Conservation (phyloP, 495 filamentous ascomycete species). For the Podospora comata region DNA sequence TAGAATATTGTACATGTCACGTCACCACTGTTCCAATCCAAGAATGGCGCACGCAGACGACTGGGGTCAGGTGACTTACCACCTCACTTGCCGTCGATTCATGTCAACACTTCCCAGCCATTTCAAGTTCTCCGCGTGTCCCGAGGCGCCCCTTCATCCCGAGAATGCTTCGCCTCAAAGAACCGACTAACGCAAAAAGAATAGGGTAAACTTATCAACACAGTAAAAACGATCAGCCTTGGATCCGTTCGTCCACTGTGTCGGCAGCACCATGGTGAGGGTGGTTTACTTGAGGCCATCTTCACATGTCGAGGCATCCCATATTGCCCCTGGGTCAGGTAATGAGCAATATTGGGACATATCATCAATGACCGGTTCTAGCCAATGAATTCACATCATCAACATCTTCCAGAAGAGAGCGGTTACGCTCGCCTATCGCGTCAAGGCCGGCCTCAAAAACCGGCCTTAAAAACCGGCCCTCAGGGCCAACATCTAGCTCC, state of each 20-base stretch:
- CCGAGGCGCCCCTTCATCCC: background rate
- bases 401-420: background rate
- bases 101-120: background rate
- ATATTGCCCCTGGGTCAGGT: background rate
- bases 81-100: background rate
- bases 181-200: background rate
- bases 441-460: background rate
- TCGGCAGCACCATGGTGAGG: background rate
- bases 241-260: background rate
- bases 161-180: background rate
- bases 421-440: conserved; percentile 9
- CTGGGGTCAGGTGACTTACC: conserved; percentile 10
- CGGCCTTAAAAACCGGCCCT: background rate
- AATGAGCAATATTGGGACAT: background rate
- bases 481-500: background rate
- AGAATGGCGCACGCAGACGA: background rate
- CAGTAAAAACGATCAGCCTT: background rate
- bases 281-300: background rate
- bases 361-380: background rate
- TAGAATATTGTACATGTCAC: background rate
- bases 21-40: background rate
- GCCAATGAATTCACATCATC: background rate
- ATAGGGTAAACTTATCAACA: background rate
- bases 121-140: background rate
- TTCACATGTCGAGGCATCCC: background rate